These are phyloP conservation scores for Emericellopsis cladophorae DNA, from an alignment of 2,329 filamentous ascomycete genomes.

Conservation along the genomic window DNA sequence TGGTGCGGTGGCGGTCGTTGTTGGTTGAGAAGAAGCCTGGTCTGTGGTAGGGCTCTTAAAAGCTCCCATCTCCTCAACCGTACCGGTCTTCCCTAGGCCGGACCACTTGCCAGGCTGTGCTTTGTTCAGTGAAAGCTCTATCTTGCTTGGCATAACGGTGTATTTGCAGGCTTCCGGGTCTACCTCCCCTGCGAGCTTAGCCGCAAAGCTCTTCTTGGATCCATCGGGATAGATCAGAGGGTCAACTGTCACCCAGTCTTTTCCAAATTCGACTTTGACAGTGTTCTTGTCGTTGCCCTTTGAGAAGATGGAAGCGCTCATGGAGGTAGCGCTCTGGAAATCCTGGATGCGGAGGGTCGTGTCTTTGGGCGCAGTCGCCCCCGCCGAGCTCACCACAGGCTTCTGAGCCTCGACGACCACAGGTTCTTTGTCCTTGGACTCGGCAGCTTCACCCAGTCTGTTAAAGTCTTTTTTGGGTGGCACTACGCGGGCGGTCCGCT, in stretches of 20 bases:
- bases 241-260: slow-evolving; percentile 13
- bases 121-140: slow-evolving; percentile 67
- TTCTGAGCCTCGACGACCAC: neutral
- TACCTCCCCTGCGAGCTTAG: slow-evolving; percentile 53
- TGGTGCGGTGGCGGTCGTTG: slow-evolving; percentile 1
- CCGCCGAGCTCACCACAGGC: slow-evolving; percentile 1
- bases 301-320: slow-evolving; percentile 27
- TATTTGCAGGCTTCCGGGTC: slow-evolving; percentile 46
- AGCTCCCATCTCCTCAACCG: neutral
- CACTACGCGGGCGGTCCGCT: slow-evolving; percentile 22
- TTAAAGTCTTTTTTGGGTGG: slow-evolving; percentile 18
- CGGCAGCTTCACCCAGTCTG: slow-evolving; percentile 3
- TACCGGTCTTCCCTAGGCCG: slow-evolving; percentile 9
- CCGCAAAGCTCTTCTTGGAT: slow-evolving; percentile 50
- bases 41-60: slow-evolving; percentile 5
- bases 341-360: slow-evolving; percentile 15
- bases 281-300: slow-evolving; percentile 26
- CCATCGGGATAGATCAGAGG: slow-evolving; percentile 24
- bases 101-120: slow-evolving; percentile 56
- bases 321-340: slow-evolving; percentile 19
- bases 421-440: neutral
- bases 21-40: slow-evolving; percentile 5
- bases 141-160: slow-evolving; percentile 61
- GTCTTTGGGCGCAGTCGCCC: neutral
- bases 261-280: slow-evolving; percentile 22